These are phyloP conservation scores for Cryphonectria carpinicola DNA, from an alignment of 2,329 filamentous ascomycete genomes.

Conservation along the genomic window DNA sequence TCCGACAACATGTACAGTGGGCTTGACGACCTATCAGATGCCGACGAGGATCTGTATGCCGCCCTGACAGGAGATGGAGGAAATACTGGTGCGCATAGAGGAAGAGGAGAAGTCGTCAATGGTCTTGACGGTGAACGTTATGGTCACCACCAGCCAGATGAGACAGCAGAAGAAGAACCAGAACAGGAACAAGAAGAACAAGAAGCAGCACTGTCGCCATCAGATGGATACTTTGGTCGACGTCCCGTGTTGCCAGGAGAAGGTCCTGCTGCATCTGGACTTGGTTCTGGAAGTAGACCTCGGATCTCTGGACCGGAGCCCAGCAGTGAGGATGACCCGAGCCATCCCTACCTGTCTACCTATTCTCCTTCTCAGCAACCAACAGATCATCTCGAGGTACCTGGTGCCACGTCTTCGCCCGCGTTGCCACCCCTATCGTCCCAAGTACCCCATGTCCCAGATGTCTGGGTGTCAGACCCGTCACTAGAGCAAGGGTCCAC, in stretches of 20 bases:
- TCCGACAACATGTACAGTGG: constrained; percentile 52
- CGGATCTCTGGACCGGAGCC: background rate
- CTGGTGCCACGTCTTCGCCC: constrained; percentile 17
- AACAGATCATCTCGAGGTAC: constrained; percentile 5
- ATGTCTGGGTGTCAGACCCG: constrained; percentile 54
- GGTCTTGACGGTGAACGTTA: background rate
- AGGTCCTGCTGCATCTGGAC: background rate
- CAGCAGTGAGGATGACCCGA: constrained; percentile 27
- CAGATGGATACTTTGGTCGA: constrained; percentile 56
- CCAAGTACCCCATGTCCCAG: constrained; percentile 50
- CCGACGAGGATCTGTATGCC: constrained; percentile 23
- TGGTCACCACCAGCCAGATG: constrained; percentile 22
- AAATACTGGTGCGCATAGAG: background rate
- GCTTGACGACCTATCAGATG: constrained; percentile 35
- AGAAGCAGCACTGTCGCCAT: constrained; percentile 48
- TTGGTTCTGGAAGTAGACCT: background rate
- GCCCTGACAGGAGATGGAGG: constrained; percentile 26
- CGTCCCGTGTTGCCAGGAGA: background rate
- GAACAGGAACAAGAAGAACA: constrained; percentile 18
- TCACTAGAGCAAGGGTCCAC: constrained; percentile 43
- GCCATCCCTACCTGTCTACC: constrained; percentile 29
- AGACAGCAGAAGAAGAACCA: constrained; percentile 1
- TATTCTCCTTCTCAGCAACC: background rate
- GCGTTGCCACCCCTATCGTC: constrained; percentile 33
- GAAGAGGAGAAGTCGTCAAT: background rate